Evolutionary conservation across 148 eudicot genomes (phyloP).

Genomic region (Rhododendron ferrugineum): DNA sequence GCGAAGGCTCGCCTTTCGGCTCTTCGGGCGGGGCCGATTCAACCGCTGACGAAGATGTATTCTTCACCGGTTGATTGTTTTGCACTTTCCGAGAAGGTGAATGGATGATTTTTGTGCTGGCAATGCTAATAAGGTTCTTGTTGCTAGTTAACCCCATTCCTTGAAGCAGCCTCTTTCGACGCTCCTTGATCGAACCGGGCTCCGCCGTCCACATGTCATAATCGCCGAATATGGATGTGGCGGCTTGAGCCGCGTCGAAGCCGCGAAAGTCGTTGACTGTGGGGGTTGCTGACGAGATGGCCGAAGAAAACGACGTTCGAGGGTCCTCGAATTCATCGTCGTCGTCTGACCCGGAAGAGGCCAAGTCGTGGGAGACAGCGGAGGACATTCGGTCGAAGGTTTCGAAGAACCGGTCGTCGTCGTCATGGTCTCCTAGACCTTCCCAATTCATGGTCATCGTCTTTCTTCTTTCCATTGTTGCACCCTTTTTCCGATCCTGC

Average conservation of each 20-base stretch:
- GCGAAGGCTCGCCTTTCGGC: slow-evolving; percentile 8
- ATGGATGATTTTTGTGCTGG: slow-evolving; percentile 29
- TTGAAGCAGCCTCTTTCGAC: slow-evolving; percentile 59
- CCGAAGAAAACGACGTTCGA: slow-evolving; percentile 60
- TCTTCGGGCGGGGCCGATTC: neutral
- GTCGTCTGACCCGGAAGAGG: slow-evolving; percentile 38
- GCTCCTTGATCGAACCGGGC: slow-evolving; percentile 63
- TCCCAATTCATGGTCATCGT: slow-evolving; percentile 80
- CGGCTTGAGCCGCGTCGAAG: neutral
- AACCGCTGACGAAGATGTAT: neutral
- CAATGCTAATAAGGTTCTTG: slow-evolving; percentile 38
- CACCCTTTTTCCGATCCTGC: slow-evolving; percentile 4
- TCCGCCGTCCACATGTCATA: slow-evolving; percentile 82
- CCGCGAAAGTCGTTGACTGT: slow-evolving; percentile 8
- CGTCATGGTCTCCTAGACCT: slow-evolving; percentile 40
- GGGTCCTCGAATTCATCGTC: slow-evolving; percentile 53
- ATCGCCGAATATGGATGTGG: slow-evolving; percentile 20
- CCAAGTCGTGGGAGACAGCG: slow-evolving; percentile 34
- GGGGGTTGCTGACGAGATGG: slow-evolving; percentile 14
- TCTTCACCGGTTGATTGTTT: neutral
- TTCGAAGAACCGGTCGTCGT: slow-evolving; percentile 76
- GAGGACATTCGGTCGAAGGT: slow-evolving; percentile 52
- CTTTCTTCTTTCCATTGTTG: slow-evolving; percentile 37
- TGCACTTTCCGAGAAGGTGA: slow-evolving; percentile 31
- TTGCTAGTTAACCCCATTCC: slow-evolving; percentile 85